phyloP scores from a whole-genome alignment of 2,329 filamentous ascomycete species.

The Rhinocladiella similis region DNA sequence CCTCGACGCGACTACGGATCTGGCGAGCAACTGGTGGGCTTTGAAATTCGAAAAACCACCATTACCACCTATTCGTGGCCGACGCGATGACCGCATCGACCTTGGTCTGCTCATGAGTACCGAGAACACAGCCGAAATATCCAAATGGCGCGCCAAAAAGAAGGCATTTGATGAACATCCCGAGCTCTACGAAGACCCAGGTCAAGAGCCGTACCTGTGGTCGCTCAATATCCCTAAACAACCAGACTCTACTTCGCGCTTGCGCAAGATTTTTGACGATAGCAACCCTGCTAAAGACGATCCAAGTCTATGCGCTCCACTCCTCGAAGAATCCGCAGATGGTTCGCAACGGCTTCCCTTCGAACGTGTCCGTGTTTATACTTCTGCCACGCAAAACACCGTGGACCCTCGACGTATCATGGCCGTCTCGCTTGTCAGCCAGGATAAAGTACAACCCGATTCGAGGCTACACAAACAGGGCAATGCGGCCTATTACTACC shows the following conservation, averaged over 20 bases:
- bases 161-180: slow-evolving; percentile 52
- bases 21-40: slow-evolving; percentile 56
- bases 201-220: slow-evolving; percentile 58
- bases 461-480: slow-evolving; percentile 38
- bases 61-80: slow-evolving; percentile 45
- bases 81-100: slow-evolving; percentile 61
- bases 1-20: slow-evolving; percentile 59
- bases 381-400: slow-evolving; percentile 55
- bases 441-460: slow-evolving; percentile 32
- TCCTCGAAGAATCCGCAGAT: slow-evolving; percentile 42
- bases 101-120: slow-evolving; percentile 56
- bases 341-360: slow-evolving; percentile 35
- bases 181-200: slow-evolving; percentile 50
- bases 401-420: slow-evolving; percentile 58
- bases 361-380: slow-evolving; percentile 61
- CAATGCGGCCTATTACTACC: slow-evolving; percentile 64
- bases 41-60: slow-evolving; percentile 65
- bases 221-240: slow-evolving; percentile 59
- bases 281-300: slow-evolving; percentile 56
- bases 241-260: slow-evolving; percentile 46
- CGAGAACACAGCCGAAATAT: slow-evolving; percentile 48
- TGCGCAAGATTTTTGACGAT: slow-evolving; percentile 58
- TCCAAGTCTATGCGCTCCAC: slow-evolving; percentile 48
- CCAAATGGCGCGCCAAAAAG: slow-evolving; percentile 50
- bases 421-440: slow-evolving; percentile 59